Evolutionary conservation across 108 stramenopile species (phyloP).

Genomic region (Aurantiochytrium sp.): DNA sequence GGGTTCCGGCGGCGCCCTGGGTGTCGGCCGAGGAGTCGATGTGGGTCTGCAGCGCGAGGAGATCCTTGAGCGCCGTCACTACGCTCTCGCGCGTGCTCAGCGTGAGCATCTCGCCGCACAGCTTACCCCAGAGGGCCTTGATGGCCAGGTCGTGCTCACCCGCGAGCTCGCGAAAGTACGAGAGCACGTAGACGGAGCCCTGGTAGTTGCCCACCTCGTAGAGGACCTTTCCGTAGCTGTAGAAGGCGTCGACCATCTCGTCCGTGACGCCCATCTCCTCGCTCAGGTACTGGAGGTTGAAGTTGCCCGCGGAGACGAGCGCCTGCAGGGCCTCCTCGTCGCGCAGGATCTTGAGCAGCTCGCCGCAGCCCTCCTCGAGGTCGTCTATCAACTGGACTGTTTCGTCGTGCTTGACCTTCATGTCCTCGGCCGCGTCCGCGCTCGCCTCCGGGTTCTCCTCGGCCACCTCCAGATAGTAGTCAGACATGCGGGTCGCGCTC

Average conservation of each 20-base stretch:
- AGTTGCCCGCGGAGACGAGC: constrained; percentile 64
- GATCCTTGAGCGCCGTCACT: constrained; percentile 74
- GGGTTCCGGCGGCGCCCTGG: constrained; percentile 6
- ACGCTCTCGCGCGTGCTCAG: constrained; percentile 64
- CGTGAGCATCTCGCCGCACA: constrained; percentile 80
- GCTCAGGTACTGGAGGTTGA: constrained; percentile 67
- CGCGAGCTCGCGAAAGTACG: constrained; percentile 33
- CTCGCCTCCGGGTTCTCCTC: constrained; percentile 41
- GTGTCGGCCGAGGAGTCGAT: constrained; percentile 67
- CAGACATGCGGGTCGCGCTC: constrained; percentile 81
- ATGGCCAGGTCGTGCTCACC: constrained; percentile 56
- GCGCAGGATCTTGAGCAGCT: constrained; percentile 64
- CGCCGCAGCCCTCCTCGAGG: constrained; percentile 63
- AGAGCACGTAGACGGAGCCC: constrained; percentile 59
- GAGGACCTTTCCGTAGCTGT: constrained; percentile 74
- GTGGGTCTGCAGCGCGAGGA: constrained; percentile 72
- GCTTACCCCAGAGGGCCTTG: constrained; percentile 82
- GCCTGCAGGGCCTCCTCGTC: constrained; percentile 63
- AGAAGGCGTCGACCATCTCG: constrained; percentile 59
- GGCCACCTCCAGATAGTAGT: constrained; percentile 68
- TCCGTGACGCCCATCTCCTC: constrained; percentile 59
- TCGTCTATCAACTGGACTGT: constrained; percentile 70
- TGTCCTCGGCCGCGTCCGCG: constrained; percentile 25
- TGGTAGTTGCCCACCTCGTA: constrained; percentile 86
- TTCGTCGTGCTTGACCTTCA: constrained; percentile 35